These are phyloP conservation scores for Cyclaneusma minus DNA, from an alignment of 2,329 filamentous ascomycete species.

Conservation along the genomic window DNA sequence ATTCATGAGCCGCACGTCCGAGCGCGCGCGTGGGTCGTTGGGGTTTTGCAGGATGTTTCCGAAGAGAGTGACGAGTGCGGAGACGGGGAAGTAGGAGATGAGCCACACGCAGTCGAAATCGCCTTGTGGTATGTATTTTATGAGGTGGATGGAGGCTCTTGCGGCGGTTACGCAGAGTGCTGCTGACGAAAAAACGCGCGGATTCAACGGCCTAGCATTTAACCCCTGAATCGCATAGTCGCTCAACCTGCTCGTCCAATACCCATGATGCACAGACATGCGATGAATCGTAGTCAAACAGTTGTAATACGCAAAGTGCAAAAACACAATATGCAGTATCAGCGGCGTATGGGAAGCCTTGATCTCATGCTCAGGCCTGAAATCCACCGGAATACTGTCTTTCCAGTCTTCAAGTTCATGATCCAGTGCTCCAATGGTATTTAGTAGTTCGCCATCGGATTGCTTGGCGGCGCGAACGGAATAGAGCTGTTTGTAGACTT, in stretches of 20 bases:
- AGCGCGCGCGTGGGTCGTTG: conserved; percentile 71
- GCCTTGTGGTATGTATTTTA: conserved; percentile 92
- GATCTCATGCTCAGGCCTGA: conserved; percentile 94
- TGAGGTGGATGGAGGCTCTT: conserved; percentile 77
- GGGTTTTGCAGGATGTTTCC: conserved; percentile 95
- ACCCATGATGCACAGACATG: conserved; percentile 95
- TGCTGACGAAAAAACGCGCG: conserved; percentile 85
- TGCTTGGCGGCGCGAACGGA: conserved; percentile 85
- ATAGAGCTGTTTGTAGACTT: conserved; percentile 86
- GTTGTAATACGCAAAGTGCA: conserved; percentile 97
- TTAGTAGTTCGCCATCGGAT: conserved; percentile 80
- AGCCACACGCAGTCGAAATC: conserved; percentile 95
- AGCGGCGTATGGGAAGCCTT: conserved; percentile 81
- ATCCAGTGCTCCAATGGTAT: conserved; percentile 91
- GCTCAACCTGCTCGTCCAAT: conserved; percentile 90
- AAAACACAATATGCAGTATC: conserved; percentile 84
- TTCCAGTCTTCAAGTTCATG: conserved; percentile 89
- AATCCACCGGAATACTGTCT: conserved; percentile 85
- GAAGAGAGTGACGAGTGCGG: conserved; percentile 85
- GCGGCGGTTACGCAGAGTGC: conserved; percentile 87
- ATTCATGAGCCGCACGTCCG: conserved; percentile 83
- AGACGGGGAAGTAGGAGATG: conserved; percentile 92
- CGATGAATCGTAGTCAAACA: conserved; percentile 94
- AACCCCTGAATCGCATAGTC: conserved; percentile 92
- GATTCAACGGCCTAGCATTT: conserved; percentile 81